Conservation (phyloP, 1,284 basidiomycete species). For the Rhodotorula mucilaginosa region DNA sequence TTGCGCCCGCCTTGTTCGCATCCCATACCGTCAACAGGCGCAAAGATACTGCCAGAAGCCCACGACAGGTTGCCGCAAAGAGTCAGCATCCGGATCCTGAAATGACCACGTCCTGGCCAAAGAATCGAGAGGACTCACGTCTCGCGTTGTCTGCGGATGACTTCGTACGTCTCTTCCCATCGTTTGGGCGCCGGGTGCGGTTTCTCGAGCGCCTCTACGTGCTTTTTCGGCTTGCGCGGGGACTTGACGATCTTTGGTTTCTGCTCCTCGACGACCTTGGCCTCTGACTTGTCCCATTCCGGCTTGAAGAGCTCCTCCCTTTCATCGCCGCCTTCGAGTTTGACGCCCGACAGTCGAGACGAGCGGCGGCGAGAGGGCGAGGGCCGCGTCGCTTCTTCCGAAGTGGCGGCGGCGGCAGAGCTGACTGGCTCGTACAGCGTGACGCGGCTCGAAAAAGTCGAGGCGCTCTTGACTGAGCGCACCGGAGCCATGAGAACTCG, state of each 20-base stretch:
- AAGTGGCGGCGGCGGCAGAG: neutral
- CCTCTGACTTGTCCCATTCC: neutral
- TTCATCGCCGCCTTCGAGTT: neutral
- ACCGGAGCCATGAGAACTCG: neutral
- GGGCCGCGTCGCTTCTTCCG: neutral
- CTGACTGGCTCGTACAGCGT: conserved; percentile 30
- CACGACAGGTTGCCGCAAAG: too few species aligned
- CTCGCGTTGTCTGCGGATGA: conserved; percentile 74
- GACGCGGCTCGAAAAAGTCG: conserved; percentile 32
- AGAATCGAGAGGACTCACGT: neutral
- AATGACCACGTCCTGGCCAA: neutral
- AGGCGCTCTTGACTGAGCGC: conserved; percentile 27
- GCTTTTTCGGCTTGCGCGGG: conserved; percentile 53
- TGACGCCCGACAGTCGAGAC: neutral
- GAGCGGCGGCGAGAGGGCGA: conserved; percentile 4
- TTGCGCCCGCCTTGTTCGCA: conserved; percentile 65
- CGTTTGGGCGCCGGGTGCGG: conserved; percentile 70
- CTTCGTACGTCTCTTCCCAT: conserved; percentile 73
- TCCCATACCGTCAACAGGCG: conserved; percentile 90
- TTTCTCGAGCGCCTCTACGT: conserved; percentile 59
- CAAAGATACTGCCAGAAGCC: conserved; percentile 54
- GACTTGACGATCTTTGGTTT: neutral
- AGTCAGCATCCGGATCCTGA: neutral
- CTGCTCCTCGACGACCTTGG: neutral
- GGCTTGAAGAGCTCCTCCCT: conserved; percentile 3